These are phyloP conservation scores for Hemerocallis citrina DNA, from an alignment of 106 monocot species.

Conservation along the genomic window DNA sequence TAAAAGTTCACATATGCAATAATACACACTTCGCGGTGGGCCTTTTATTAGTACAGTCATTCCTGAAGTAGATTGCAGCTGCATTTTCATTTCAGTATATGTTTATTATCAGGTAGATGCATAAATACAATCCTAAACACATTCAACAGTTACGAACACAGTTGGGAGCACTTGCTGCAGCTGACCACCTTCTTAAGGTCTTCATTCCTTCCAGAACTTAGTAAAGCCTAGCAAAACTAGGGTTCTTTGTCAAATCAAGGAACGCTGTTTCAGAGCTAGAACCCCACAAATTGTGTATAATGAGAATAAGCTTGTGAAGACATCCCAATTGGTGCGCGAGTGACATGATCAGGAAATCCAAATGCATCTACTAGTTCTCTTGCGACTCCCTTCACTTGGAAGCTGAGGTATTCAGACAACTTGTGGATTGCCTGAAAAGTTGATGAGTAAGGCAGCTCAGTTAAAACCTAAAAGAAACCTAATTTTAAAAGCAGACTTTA, in stretches of 20 bases:
- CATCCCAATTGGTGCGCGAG: conserved; percentile 86
- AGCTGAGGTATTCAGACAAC: conserved; percentile 69
- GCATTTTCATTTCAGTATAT: too few relatives aligned
- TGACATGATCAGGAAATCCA: conserved; percentile 65
- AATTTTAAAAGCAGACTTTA: too few relatives aligned
- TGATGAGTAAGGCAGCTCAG: neutral
- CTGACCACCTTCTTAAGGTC: neutral
- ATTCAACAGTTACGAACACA: too few relatives aligned
- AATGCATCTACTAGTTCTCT: conserved; percentile 86
- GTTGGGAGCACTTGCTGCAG: neutral
- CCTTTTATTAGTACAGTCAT: too few relatives aligned
- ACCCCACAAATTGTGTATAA: conserved; percentile 75
- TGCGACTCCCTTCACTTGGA: conserved; percentile 75
- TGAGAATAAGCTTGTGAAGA: conserved; percentile 64
- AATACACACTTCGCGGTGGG: too few relatives aligned
- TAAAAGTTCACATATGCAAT: too few relatives aligned
- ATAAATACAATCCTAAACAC: too few relatives aligned
- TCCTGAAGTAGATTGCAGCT: too few relatives aligned
- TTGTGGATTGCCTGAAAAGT: conserved; percentile 81
- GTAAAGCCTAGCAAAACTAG: neutral
- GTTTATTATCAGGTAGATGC: too few relatives aligned
- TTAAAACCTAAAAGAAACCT: neutral
- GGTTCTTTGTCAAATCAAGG: neutral
- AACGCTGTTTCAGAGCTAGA: conserved; percentile 20
- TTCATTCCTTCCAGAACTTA: neutral